These are phyloP conservation scores for Mycoemilia scoparia DNA, from an alignment of 192 early-diverging fungal species.

Conservation along the genomic window DNA sequence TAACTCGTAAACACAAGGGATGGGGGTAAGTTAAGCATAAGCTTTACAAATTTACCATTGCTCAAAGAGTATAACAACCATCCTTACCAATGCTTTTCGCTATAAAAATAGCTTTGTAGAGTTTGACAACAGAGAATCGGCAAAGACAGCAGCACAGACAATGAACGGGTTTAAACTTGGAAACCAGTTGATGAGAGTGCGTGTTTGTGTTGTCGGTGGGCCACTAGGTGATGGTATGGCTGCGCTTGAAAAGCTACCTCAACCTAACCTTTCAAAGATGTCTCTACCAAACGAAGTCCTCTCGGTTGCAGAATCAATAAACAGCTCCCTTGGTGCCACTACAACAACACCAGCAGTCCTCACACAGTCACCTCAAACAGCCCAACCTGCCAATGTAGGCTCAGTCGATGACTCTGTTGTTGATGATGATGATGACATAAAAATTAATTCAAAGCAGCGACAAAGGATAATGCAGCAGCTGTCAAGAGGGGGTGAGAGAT, in stretches of 20 bases:
- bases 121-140: constrained; percentile 40
- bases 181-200: constrained; percentile 45
- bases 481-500: constrained; percentile 5
- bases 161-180: constrained; percentile 70
- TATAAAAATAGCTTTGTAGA: no score
- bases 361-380: not conserved
- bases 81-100: constrained; percentile 18
- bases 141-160: constrained; percentile 37
- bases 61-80: constrained; percentile 1
- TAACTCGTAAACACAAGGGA: constrained; percentile 51
- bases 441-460: constrained; percentile 28
- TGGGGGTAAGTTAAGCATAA: no score
- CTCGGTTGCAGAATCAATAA: constrained; percentile 16
- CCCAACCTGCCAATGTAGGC: not conserved
- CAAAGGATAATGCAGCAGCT: constrained; percentile 5
- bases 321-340: constrained; percentile 1
- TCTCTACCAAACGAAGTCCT: constrained; percentile 19
- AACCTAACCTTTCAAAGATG: not conserved
- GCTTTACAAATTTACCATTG: no score
- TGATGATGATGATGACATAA: not conserved
- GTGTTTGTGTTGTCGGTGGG: constrained; percentile 54
- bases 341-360: not conserved
- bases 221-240: constrained; percentile 65
- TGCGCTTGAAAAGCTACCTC: constrained; percentile 37
- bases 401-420: not conserved